Evolutionary conservation across 352 stramenopile species (phyloP).

Genomic region (Plasmopara viticola): DNA sequence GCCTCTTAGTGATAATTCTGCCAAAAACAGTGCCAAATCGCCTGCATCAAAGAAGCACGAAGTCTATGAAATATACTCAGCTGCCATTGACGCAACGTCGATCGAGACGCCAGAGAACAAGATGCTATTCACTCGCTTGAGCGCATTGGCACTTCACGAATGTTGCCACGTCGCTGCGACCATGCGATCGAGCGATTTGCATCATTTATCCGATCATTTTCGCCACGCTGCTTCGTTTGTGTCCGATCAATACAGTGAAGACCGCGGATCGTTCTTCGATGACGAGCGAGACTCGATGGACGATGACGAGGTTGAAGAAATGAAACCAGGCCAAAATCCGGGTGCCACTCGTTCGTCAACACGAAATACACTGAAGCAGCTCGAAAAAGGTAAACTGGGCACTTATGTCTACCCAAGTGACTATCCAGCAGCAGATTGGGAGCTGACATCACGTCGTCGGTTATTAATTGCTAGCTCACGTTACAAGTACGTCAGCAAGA

Average conservation of each 20-base stretch:
- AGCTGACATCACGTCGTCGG: slow-evolving; percentile 44
- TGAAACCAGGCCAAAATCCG: too few species aligned
- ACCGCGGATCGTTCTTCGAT: slow-evolving; percentile 32
- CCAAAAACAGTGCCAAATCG: slow-evolving; percentile 8
- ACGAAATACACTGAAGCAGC: slow-evolving; percentile 49
- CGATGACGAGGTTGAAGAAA: slow-evolving; percentile 26
- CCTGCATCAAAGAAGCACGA: slow-evolving; percentile 23
- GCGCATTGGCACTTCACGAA: slow-evolving; percentile 47
- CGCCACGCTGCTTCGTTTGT: slow-evolving; percentile 32
- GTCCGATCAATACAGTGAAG: slow-evolving; percentile 41
- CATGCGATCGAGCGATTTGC: slow-evolving; percentile 23
- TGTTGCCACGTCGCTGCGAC: slow-evolving; percentile 23
- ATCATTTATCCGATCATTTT: slow-evolving; percentile 19
- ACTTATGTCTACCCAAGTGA: slow-evolving; percentile 71
- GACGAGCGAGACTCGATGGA: slow-evolving; percentile 28
- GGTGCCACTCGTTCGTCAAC: too few species aligned
- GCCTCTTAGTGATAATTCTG: slow-evolving; percentile 16
- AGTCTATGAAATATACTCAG: slow-evolving; percentile 46
- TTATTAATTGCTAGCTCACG: slow-evolving; percentile 62
- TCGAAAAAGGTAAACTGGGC: slow-evolving; percentile 50
- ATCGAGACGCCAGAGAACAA: slow-evolving; percentile 46
- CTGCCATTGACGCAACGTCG: slow-evolving; percentile 30
- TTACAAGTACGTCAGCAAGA: slow-evolving; percentile 46
- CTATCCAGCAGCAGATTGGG: slow-evolving; percentile 45
- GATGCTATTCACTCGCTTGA: slow-evolving; percentile 61